A percentile compares a stretch with the other conserved stretches of the same genome.
Evolutionary conservation across 768 basidiomycete genomes (phyloP).

Genomic region (Austroboletus eburneus): DNA sequence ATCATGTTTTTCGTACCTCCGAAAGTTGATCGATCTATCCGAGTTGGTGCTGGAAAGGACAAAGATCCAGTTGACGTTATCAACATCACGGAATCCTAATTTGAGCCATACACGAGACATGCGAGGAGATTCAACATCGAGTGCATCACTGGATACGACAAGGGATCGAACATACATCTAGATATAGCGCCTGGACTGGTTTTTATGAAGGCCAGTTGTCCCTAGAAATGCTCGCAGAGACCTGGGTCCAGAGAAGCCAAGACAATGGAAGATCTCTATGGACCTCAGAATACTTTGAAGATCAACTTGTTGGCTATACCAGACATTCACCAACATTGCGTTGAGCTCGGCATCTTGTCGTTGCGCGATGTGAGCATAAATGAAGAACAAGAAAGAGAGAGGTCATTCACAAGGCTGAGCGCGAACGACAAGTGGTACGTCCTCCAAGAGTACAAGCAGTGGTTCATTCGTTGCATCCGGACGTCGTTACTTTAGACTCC

Average conservation of each 20-base stretch:
- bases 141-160: conserved; percentile 42
- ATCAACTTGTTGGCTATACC: conserved; percentile 1
- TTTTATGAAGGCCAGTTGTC: conserved; percentile 10
- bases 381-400: too few relatives aligned
- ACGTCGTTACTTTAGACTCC: too few relatives aligned
- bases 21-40: conserved; percentile 37
- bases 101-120: conserved; percentile 45
- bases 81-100: conserved; percentile 36
- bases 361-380: conserved; percentile 21
- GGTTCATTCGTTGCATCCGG: too few relatives aligned
- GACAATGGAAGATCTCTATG: conserved; percentile 35
- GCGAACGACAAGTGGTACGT: too few relatives aligned
- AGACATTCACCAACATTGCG: conserved; percentile 24
- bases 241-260: conserved; percentile 41
- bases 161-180: conserved; percentile 32
- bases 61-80: neutral
- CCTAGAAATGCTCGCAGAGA: neutral
- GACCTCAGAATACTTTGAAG: conserved; percentile 3
- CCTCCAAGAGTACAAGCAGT: too few relatives aligned
- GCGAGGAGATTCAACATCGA: conserved; percentile 34
- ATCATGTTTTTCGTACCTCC: too few relatives aligned
- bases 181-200: conserved; percentile 19
- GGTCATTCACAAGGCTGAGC: too few relatives aligned
- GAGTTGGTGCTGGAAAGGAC: conserved; percentile 16
- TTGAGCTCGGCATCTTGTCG: conserved; percentile 24